Evolutionary conservation across 1,284 basidiomycete genomes (phyloP).

Genomic region (Cryptococcus sp.): DNA sequence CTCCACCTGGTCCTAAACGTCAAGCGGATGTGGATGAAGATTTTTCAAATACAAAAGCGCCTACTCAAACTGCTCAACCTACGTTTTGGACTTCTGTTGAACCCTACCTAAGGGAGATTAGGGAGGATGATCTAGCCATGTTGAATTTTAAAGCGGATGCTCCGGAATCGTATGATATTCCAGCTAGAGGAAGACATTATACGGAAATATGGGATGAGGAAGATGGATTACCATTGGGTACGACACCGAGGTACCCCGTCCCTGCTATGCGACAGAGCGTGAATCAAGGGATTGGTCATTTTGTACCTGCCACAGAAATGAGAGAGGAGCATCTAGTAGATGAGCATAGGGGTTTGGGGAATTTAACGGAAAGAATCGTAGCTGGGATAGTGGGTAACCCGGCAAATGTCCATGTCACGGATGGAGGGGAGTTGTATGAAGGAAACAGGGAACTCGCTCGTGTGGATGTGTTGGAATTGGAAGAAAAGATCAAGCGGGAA

Average conservation of each 20-base stretch:
- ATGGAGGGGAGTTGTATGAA: constrained; percentile 6
- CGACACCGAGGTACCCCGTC: constrained; percentile 31
- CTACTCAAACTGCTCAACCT: constrained; percentile 53
- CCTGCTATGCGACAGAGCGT: constrained; percentile 28
- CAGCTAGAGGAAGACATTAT: constrained; percentile 83
- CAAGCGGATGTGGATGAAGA: constrained; percentile 78
- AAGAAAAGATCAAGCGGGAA: constrained; percentile 55
- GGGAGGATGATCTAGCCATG: constrained; percentile 87
- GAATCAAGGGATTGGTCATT: constrained; percentile 14
- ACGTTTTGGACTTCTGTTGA: constrained; percentile 83
- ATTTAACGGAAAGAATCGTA: constrained; percentile 54
- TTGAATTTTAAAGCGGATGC: constrained; percentile 81
- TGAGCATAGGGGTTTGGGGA: constrained; percentile 40
- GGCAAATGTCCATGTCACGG: constrained; percentile 5
- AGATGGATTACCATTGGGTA: constrained; percentile 54
- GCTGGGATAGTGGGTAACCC: constrained; percentile 63
- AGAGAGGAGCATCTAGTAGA: constrained; percentile 40
- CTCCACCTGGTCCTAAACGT: constrained; percentile 71
- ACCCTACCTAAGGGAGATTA: constrained; percentile 75
- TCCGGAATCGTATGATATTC: constrained; percentile 76
- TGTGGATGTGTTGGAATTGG: constrained; percentile 53
- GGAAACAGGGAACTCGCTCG: constrained; percentile 19
- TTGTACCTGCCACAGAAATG: constrained; percentile 32
- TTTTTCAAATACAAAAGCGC: constrained; percentile 71
- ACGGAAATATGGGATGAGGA: constrained; percentile 87